Conservation (phyloP, 768 basidiomycete species). For the Suillus occidentalis region DNA sequence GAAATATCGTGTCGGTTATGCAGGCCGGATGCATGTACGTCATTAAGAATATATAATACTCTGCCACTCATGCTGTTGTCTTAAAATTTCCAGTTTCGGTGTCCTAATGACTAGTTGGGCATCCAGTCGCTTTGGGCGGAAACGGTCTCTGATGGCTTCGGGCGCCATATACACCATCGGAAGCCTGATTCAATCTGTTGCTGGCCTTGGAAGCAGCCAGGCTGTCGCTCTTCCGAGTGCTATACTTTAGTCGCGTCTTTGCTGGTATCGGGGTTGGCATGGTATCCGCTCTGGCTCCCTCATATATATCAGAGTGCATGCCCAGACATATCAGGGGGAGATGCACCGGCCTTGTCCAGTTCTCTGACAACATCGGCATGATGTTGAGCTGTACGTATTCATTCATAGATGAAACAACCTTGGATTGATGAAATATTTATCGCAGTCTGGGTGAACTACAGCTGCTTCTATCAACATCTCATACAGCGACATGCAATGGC, state of each 20-base stretch:
- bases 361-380: constrained; percentile 27
- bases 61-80: not conserved
- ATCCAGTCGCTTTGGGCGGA: constrained; percentile 41
- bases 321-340: constrained; percentile 44
- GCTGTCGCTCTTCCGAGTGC: constrained; percentile 31
- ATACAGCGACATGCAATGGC: constrained; percentile 42
- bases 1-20: constrained; percentile 46
- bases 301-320: constrained; percentile 46
- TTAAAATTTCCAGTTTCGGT: constrained; percentile 34
- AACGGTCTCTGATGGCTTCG: constrained; percentile 40
- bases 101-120: constrained; percentile 37
- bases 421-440: not conserved
- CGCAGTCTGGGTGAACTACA: constrained; percentile 46
- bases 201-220: constrained; percentile 37
- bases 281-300: constrained; percentile 44
- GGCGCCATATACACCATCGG: constrained; percentile 44
- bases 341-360: constrained; percentile 41
- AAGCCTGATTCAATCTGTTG: constrained; percentile 40
- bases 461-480: constrained; percentile 35
- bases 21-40: constrained; percentile 47
- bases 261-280: constrained; percentile 57
- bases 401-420: not conserved
- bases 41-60: not conserved
- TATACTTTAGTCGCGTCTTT: constrained; percentile 49
- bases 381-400: constrained; percentile 25